Conservation (phyloP, 305 asterid species). For the Fraxinus albicans region DNA sequence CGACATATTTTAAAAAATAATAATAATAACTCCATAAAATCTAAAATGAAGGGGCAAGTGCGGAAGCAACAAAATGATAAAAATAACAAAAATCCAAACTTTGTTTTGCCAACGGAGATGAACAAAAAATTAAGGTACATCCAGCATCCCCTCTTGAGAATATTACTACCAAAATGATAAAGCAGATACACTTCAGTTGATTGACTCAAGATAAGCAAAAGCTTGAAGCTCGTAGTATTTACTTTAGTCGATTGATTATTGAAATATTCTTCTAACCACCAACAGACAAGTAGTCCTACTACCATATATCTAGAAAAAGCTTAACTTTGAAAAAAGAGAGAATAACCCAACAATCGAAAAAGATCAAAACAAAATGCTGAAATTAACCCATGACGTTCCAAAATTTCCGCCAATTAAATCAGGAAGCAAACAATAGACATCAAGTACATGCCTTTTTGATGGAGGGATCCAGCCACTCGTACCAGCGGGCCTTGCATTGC, state of each 20-base stretch:
- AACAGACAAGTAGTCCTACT: not conserved
- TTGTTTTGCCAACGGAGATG: not conserved
- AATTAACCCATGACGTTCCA: not conserved
- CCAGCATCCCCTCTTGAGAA: not conserved
- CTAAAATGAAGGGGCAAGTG: not conserved
- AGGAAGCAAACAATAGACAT: not conserved
- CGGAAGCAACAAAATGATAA: not conserved
- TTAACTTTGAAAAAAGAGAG: not conserved
- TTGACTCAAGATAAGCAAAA: not conserved
- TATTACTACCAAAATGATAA: not conserved
- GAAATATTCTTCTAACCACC: not conserved
- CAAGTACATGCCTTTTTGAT: conserved; percentile 61
- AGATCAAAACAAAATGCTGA: not conserved
- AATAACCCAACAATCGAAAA: not conserved
- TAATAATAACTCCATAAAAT: not conserved
- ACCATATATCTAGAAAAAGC: not conserved
- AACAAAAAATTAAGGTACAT: not conserved
- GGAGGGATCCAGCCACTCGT: conserved; percentile 97
- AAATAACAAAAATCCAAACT: not conserved
- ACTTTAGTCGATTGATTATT: not conserved
- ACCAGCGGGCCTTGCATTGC: conserved; percentile 98
- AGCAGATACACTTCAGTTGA: not conserved
- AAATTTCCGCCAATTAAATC: not conserved
- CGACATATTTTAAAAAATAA: too few species aligned
- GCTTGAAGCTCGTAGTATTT: not conserved